These are phyloP conservation scores for Fusarium nematophilum DNA, from an alignment of 2,329 filamentous ascomycete species.

Conservation along the genomic window DNA sequence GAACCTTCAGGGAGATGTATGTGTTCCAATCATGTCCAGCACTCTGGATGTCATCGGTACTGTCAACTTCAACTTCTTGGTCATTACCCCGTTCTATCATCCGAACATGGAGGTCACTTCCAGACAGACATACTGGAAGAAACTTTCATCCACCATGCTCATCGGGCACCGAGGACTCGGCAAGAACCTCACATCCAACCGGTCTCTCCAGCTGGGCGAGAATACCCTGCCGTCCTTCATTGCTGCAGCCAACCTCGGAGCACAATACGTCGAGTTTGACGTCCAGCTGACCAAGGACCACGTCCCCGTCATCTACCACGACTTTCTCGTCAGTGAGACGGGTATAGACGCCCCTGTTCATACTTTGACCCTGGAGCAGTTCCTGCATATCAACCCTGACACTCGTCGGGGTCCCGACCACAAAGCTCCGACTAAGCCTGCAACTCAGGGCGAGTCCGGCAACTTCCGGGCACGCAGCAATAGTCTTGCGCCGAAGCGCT, in stretches of 20 bases:
- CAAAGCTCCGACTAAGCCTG: conserved; percentile 19
- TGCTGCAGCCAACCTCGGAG: conserved; percentile 92
- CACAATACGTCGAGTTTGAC: conserved; percentile 80
- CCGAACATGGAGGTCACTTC: conserved; percentile 93
- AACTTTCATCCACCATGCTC: conserved; percentile 86
- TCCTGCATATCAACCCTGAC: conserved; percentile 83
- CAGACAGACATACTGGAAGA: conserved; percentile 96
- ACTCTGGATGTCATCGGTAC: conserved; percentile 91
- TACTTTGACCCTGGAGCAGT: conserved; percentile 93
- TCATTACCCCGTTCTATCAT: conserved; percentile 94
- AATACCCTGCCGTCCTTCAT: conserved; percentile 98
- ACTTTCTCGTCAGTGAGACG: conserved; percentile 97
- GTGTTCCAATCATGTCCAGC: conserved; percentile 88
- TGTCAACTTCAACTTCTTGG: conserved; percentile 96
- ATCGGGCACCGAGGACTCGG: conserved; percentile 81
- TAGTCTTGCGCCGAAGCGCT: conserved; percentile 59
- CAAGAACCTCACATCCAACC: conserved; percentile 87
- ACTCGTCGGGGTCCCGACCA: conserved; percentile 44
- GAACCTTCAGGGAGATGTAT: conserved; percentile 90
- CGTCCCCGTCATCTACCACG: conserved; percentile 97
- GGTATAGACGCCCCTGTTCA: conserved; percentile 97
- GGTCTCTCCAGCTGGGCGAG: conserved; percentile 92
- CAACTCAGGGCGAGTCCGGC: conserved; percentile 48
- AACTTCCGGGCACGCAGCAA: conserved; percentile 49
- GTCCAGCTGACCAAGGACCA: conserved; percentile 99